These are phyloP conservation scores for Leccinum variabile DNA, from an alignment of 1,284 basidiomycete species.

Conservation along the genomic window DNA sequence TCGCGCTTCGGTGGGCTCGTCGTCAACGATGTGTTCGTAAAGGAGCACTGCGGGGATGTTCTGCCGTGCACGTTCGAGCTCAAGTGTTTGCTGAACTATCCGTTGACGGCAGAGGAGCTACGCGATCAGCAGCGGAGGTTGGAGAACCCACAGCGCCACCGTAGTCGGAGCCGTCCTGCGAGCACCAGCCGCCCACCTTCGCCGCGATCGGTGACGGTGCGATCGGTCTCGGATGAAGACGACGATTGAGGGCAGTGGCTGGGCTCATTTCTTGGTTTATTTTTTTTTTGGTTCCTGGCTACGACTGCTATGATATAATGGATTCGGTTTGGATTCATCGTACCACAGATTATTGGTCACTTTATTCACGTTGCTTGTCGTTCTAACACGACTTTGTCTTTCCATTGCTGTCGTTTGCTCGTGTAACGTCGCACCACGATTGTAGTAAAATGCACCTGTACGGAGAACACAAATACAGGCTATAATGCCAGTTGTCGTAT, in stretches of 20 bases:
- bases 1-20: constrained; percentile 64
- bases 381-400: neutral
- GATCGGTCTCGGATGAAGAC: constrained; percentile 17
- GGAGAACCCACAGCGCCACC: constrained; percentile 25
- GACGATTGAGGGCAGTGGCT: constrained; percentile 3
- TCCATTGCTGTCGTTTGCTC: neutral
- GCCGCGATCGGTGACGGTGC: constrained; percentile 17
- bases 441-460: neutral
- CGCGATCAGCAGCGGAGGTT: constrained; percentile 43
- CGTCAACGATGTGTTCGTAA: constrained; percentile 44
- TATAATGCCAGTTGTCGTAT: neutral
- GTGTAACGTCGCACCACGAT: neutral
- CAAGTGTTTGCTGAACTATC: constrained; percentile 48
- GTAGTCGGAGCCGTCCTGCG: constrained; percentile 24
- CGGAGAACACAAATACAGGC: neutral
- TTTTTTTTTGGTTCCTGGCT: neutral
- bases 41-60: constrained; percentile 45
- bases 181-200: constrained; percentile 18
- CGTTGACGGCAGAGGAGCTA: constrained; percentile 51
- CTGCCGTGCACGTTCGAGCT: constrained; percentile 63
- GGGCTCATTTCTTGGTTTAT: neutral
- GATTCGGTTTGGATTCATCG: constrained; percentile 9
- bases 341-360: constrained; percentile 29
- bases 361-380: constrained; percentile 21
- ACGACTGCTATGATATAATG: constrained; percentile 1